These are phyloP conservation scores for Corymbia calophylla DNA, from an alignment of 441 rosid species.

Conservation along the genomic window DNA sequence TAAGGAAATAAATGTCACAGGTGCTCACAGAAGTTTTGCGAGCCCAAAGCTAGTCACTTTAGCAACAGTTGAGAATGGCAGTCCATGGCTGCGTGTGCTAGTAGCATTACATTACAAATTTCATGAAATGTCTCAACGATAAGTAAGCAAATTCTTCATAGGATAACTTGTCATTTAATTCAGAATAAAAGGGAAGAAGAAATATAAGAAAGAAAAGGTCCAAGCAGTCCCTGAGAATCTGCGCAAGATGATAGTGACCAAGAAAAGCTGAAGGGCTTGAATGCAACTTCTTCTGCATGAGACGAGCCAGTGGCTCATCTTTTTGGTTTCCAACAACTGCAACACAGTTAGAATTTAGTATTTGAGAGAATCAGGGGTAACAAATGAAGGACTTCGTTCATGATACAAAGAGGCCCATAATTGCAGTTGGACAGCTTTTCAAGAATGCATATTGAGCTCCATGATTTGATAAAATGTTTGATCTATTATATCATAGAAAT, in stretches of 20 bases:
- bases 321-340: accelerated
- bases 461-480: accelerated
- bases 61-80: accelerated
- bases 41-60: accelerated
- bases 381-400: background rate
- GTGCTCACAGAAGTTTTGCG: background rate
- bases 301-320: accelerated
- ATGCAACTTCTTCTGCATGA: accelerated
- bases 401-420: accelerated
- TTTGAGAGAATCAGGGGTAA: background rate
- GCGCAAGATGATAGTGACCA: background rate
- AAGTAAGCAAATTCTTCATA: accelerated
- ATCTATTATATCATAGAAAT: accelerated
- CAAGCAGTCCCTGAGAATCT: background rate
- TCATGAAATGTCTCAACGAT: accelerated
- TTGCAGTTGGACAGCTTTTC: accelerated
- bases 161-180: accelerated
- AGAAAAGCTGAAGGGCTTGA: background rate
- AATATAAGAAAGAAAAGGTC: background rate
- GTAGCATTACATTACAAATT: background rate
- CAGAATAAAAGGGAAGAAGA: background rate
- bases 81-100: background rate
- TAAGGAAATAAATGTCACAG: accelerated
- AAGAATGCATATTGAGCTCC: background rate
- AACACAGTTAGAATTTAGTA: background rate